Percentiles rank a stretch among this genome's conserved stretches.
These are phyloP conservation scores for Starmerella floricola DNA, from an alignment of 805 yeast genomes.

Conservation along the genomic window DNA sequence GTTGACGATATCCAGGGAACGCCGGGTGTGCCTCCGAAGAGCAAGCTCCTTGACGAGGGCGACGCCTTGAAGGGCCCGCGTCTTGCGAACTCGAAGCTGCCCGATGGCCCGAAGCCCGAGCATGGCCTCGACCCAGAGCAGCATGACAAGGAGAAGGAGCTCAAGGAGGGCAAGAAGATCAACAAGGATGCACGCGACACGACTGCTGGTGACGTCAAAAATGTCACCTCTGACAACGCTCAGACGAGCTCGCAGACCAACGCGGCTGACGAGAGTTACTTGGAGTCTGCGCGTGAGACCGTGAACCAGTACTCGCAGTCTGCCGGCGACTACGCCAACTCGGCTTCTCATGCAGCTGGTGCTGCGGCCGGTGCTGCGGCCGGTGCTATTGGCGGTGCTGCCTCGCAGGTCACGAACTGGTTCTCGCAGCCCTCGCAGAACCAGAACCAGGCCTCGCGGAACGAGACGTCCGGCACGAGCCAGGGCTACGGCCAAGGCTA, in stretches of 20 bases:
- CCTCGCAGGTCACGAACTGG: constrained; percentile 11
- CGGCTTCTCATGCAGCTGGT: constrained; percentile 9
- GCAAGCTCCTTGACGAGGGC: constrained; percentile 21
- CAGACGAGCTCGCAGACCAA: neutral
- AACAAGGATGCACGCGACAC: neutral
- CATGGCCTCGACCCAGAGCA: constrained; percentile 2
- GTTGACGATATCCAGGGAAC: constrained; percentile 22
- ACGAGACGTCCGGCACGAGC: too few species aligned
- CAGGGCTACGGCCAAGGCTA: too few species aligned
- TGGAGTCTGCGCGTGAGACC: neutral
- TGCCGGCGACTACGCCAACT: constrained; percentile 5
- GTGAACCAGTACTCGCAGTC: too few species aligned
- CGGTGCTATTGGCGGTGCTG: constrained; percentile 14
- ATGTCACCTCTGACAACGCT: neutral
- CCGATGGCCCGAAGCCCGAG: constrained; percentile 16
- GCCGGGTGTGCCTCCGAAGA: constrained; percentile 24
- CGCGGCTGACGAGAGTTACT: constrained; percentile 1
- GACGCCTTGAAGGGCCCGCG: constrained; percentile 22
- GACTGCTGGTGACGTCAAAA: neutral
- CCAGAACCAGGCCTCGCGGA: neutral
- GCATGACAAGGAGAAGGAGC: neutral
- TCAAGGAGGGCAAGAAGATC: neutral
- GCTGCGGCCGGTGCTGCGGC: constrained; percentile 13
- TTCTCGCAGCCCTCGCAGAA: neutral
- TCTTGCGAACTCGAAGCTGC: constrained; percentile 17